Percentiles rank a stretch among this genome's conserved stretches.
These are phyloP conservation scores for Sporothrix luriei DNA, from an alignment of 2,329 filamentous ascomycete genomes.

Conservation along the genomic window DNA sequence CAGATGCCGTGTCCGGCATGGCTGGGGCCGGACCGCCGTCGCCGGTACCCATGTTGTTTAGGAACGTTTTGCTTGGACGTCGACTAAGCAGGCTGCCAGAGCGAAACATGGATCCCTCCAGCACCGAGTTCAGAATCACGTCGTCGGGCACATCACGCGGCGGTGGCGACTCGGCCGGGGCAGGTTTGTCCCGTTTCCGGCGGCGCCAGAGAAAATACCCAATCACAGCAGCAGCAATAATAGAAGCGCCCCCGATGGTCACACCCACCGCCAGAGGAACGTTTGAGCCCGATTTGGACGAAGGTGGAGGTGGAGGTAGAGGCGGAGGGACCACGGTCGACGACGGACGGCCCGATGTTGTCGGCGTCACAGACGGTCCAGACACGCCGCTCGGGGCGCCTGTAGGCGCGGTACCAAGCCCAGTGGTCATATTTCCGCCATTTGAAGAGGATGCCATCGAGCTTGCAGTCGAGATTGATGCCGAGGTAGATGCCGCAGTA, in stretches of 20 bases:
- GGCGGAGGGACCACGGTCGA: background rate
- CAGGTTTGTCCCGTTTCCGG: background rate
- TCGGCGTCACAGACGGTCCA: background rate
- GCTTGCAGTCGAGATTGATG: background rate
- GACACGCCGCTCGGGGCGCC: background rate
- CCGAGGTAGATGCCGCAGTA: background rate
- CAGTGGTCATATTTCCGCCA: background rate
- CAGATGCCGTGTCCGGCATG: background rate
- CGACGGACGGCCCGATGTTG: background rate
- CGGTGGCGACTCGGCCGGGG: conserved; percentile 35
- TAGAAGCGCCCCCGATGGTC: conserved; percentile 30
- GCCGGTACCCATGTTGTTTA: background rate
- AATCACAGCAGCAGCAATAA: conserved; percentile 9
- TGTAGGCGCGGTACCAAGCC: background rate
- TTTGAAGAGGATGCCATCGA: background rate
- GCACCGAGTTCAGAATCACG: conserved; percentile 12
- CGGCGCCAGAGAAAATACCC: conserved; percentile 31
- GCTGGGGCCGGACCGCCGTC: background rate
- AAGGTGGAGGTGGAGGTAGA: background rate
- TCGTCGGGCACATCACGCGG: conserved; percentile 32
- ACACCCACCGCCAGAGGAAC: conserved; percentile 34
- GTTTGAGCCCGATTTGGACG: background rate
- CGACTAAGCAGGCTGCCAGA: conserved; percentile 3
- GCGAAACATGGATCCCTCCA: conserved; percentile 28
- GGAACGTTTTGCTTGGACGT: background rate